Evolutionary conservation across 2,329 filamentous ascomycete genomes (phyloP).

Genomic region (Allantophomopsis lycopodina): DNA sequence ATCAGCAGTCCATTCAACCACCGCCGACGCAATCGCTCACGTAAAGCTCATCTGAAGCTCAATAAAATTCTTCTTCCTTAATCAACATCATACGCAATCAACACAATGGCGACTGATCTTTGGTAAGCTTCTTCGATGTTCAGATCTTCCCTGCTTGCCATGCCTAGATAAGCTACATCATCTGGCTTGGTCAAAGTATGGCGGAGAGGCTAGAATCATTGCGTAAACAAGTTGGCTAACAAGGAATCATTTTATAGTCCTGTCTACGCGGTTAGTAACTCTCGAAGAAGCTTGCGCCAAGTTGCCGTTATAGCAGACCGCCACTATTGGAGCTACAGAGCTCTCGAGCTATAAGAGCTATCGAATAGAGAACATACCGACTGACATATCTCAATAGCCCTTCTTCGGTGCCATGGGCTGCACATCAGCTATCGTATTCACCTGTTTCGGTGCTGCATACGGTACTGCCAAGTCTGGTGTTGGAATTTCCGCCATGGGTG

Average conservation of each 20-base stretch:
- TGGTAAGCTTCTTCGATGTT: slow-evolving; percentile 50
- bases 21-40: slow-evolving; percentile 9
- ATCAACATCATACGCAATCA: slow-evolving; percentile 17
- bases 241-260: slow-evolving; percentile 44
- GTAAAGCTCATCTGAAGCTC: slow-evolving; percentile 11
- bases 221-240: slow-evolving; percentile 24
- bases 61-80: slow-evolving; percentile 4
- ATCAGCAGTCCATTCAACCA: slow-evolving; percentile 2
- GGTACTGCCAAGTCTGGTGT: slow-evolving; percentile 99
- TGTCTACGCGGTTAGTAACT: slow-evolving; percentile 93
- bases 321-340: no score
- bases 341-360: slow-evolving; percentile 3
- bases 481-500: slow-evolving; percentile 96
- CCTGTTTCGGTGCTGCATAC: slow-evolving; percentile 92
- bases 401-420: slow-evolving; percentile 98
- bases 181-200: no score
- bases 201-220: no score
- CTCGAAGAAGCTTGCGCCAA: no score
- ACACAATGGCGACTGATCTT: slow-evolving; percentile 65
- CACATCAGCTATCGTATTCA: slow-evolving; percentile 90
- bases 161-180: slow-evolving; percentile 13
- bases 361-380: no score
- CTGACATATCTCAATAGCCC: slow-evolving; percentile 30
- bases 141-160: slow-evolving; percentile 14
- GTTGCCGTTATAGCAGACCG: no score